Evolutionary conservation across 257 asterid genomes (phyloP).

Genomic region (Solanum peruvianum): DNA sequence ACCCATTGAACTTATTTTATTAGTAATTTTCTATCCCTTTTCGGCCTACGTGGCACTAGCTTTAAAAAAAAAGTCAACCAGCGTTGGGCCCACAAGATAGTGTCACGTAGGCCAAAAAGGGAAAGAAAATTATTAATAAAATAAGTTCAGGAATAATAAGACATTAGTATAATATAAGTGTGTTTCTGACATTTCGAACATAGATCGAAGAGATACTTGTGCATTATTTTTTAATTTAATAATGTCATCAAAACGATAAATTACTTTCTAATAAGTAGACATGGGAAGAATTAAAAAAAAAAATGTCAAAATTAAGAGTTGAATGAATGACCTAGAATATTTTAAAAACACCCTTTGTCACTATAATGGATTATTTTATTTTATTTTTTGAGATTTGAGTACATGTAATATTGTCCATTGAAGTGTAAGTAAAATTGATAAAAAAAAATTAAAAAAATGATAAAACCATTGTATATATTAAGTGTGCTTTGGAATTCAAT

Average conservation of each 20-base stretch:
- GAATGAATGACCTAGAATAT: background rate
- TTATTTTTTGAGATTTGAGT: background rate
- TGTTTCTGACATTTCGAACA: too few species aligned
- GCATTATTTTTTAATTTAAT: background rate
- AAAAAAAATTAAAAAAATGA: background rate
- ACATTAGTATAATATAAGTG: too few species aligned
- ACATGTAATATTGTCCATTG: background rate
- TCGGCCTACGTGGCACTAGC: too few species aligned
- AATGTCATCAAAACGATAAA: background rate
- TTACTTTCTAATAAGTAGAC: background rate
- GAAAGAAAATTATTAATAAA: too few species aligned
- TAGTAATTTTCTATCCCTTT: too few species aligned
- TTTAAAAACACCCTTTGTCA: background rate
- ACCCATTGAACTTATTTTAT: rapidly evolving
- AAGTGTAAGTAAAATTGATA: background rate
- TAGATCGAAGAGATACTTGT: too few species aligned
- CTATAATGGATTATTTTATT: background rate
- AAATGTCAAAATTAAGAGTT: background rate
- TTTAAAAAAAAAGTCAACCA: too few species aligned
- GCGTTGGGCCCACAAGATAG: too few species aligned
- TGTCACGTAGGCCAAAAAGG: too few species aligned
- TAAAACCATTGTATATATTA: background rate
- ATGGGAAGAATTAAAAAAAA: background rate
- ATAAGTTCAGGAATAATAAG: too few species aligned
- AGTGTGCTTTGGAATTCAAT: background rate